Evolutionary conservation across 768 basidiomycete genomes (phyloP), one percentile per base, ranked within the genome.

Genomic region (Arthromyces matolae): DNA sequence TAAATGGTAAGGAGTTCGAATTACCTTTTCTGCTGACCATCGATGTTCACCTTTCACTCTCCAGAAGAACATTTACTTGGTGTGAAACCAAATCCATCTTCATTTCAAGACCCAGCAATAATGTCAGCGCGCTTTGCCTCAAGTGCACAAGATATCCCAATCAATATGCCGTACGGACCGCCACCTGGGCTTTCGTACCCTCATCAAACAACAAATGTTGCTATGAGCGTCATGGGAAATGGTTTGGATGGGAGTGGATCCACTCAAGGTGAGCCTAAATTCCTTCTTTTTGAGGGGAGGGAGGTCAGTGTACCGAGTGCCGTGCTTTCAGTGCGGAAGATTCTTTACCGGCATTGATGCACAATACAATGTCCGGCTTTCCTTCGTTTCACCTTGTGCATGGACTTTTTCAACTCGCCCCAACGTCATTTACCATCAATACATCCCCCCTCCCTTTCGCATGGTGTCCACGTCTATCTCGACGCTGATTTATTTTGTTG

Each of bases 241-340:
- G 60, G 49, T 37, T 51, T 59, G 43, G 62, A 73, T 45, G 57
- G 60, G 25, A 70, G 66, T 59, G 69, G 67, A 50, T 71, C 74
- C 39, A 61, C 67, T 53, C 71, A 83, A 71, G 81, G 88, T 89
- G 83, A 89, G 87, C 83, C 58, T 56, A 63, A 71, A 71, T 72
- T 62, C 50, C 57, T 65, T 64, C 68, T 70, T 64, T 67, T 68
- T 69, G 64, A 79, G 83, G 84, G 84, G 86, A 85, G 83, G 86
- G 84, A 79, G 84, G 84, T 75, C 83, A 81, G 78, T 78, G 83
- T 89, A 87, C 86, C 88, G 77, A 89, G 85, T 71, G 69, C 84
- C 84, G 82, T 86, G 75, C 86, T 85, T 87, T 86, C 84, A 89
- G 86, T 86, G 82, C 85, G 84, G 83, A 84, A 83, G 79, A 71